A percentile compares a stretch with the other conserved stretches of the same genome.
Evolutionary conservation across 169 alveolate genomes (phyloP).

Genomic region (Babesia ovis): DNA sequence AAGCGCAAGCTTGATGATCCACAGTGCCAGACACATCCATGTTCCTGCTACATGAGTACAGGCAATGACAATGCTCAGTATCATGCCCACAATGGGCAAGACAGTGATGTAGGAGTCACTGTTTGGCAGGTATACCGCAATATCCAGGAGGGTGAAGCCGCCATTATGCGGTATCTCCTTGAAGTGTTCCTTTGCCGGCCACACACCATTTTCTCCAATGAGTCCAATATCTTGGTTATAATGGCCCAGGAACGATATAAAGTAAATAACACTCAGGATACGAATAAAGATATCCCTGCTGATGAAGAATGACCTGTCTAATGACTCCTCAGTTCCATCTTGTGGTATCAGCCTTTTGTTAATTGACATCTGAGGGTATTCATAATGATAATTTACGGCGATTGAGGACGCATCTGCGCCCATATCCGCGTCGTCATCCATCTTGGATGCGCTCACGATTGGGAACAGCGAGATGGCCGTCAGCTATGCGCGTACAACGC

Average conservation of each 20-base stretch:
- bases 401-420: not conserved
- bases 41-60: constrained; percentile 45
- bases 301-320: constrained; percentile 20
- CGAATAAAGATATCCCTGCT: constrained; percentile 35
- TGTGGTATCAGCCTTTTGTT: not conserved
- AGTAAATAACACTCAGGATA: constrained; percentile 21
- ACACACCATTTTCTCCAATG: constrained; percentile 40
- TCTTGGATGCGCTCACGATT: not conserved
- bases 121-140: constrained; percentile 25
- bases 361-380: not conserved
- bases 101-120: constrained; percentile 31
- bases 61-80: constrained; percentile 16
- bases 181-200: constrained; percentile 37
- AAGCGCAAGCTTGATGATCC: constrained; percentile 38
- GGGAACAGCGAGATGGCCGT: not conserved
- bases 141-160: constrained; percentile 10
- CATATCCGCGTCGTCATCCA: not conserved
- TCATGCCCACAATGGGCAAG: constrained; percentile 43
- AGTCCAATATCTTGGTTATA: constrained; percentile 49
- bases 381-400: not conserved
- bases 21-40: constrained; percentile 22
- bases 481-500: constrained; percentile 5
- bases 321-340: not conserved
- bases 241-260: constrained; percentile 48
- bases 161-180: not conserved